Evolutionary conservation across 495 filamentous ascomycete species (phyloP).

Genomic region (Aspergillus campestris): DNA sequence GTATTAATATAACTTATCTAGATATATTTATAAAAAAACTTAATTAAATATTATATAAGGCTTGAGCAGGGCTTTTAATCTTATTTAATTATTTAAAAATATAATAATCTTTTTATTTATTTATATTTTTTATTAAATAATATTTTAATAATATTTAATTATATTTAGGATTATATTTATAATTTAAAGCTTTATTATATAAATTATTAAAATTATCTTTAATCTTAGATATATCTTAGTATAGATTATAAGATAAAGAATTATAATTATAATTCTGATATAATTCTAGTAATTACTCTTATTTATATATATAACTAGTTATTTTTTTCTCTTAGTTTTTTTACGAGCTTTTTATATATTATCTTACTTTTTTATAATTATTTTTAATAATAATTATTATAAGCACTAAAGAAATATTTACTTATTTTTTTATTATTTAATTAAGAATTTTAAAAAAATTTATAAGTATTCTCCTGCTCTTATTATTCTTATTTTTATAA

Average conservation of each 20-base stretch:
- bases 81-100: too few species aligned
- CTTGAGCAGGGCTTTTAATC: too few species aligned
- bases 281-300: slow-evolving; percentile 8
- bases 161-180: too few species aligned
- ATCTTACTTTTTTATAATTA: slow-evolving; percentile 9
- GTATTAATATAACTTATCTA: neutral
- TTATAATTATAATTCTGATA: slow-evolving; percentile 2
- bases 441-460: slow-evolving; percentile 3
- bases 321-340: neutral
- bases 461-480: slow-evolving; percentile 2
- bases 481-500: neutral
- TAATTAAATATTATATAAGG: too few species aligned
- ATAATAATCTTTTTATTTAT: too few species aligned
- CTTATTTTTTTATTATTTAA: slow-evolving; percentile 9
- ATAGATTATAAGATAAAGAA: neutral
- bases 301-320: slow-evolving; percentile 7
- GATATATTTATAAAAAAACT: slow-evolving; percentile 4
- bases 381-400: slow-evolving; percentile 8
- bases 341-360: neutral
- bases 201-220: too few species aligned
- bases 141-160: too few species aligned
- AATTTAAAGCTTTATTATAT: neutral
- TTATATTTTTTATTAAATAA: too few species aligned
- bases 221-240: too few species aligned
- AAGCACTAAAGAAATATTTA: slow-evolving; percentile 9